These are phyloP conservation scores for Phialocephala sp. DNA, from an alignment of 2,329 filamentous ascomycete species.

Conservation along the genomic window DNA sequence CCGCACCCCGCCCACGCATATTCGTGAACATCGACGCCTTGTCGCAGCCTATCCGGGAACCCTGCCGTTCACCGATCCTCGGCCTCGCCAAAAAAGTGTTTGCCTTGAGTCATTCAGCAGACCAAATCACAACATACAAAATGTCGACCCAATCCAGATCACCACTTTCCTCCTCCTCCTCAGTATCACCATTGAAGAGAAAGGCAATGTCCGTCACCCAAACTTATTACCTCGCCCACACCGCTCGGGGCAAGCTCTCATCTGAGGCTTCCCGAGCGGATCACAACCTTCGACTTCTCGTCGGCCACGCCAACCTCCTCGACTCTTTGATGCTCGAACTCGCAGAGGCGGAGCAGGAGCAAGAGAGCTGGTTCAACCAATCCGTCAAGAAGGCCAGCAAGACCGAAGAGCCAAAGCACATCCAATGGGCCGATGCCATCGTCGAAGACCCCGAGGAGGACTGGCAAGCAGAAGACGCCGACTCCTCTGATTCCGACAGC, in stretches of 20 bases:
- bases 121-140: conserved; percentile 34
- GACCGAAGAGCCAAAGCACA: conserved; percentile 66
- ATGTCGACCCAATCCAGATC: conserved; percentile 38
- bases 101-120: conserved; percentile 38
- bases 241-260: conserved; percentile 94
- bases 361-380: conserved; percentile 98
- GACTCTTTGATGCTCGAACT: conserved; percentile 93
- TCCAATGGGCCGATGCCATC: conserved; percentile 86
- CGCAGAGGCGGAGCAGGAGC: conserved; percentile 90
- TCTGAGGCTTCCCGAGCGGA: conserved; percentile 87
- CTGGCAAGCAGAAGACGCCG: conserved; percentile 68
- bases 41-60: conserved; percentile 17
- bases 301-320: conserved; percentile 97
- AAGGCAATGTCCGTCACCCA: conserved; percentile 98
- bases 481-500: conserved; percentile 56
- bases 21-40: conserved; percentile 16
- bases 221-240: conserved; percentile 98
- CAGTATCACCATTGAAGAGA: conserved; percentile 51
- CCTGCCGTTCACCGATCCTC: conserved; percentile 31
- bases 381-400: conserved; percentile 78
- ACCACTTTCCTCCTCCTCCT: conserved; percentile 31
- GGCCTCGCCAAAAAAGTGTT: conserved; percentile 37
- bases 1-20: conserved; percentile 15
- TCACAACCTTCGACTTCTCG: conserved; percentile 92
- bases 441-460: conserved; percentile 76